A percentile compares a stretch with the other conserved stretches of the same genome.
Evolutionary conservation across 2,329 filamentous ascomycete genomes (phyloP).

Genomic region (Didymellaceae sp.): DNA sequence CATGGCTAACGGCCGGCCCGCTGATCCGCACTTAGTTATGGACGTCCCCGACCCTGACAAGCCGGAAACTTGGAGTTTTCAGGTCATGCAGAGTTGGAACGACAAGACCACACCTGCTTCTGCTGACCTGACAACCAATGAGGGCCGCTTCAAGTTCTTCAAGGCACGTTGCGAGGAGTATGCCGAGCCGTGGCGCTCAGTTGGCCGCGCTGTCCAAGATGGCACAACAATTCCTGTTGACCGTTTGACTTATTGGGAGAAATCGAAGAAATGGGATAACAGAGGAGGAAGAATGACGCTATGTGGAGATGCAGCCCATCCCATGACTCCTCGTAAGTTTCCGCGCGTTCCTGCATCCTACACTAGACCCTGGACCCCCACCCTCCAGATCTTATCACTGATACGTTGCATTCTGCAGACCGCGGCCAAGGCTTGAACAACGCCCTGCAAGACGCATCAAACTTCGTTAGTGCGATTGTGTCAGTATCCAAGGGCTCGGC

Average conservation of each 20-base stretch:
- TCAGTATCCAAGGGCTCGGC: slow-evolving; percentile 13
- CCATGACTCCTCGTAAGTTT: slow-evolving; percentile 45
- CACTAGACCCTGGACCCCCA: slow-evolving; percentile 16
- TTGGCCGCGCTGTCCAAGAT: slow-evolving; percentile 30
- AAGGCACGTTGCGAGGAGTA: slow-evolving; percentile 31
- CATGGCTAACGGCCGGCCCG: slow-evolving; percentile 4
- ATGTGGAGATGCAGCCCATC: slow-evolving; percentile 48
- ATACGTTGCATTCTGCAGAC: slow-evolving; percentile 27
- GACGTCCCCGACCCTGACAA: slow-evolving; percentile 37
- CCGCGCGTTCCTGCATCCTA: slow-evolving; percentile 8
- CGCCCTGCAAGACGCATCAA: slow-evolving; percentile 40
- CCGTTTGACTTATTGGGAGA: slow-evolving; percentile 40
- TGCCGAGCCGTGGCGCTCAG: slow-evolving; percentile 40
- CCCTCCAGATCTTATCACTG: slow-evolving; percentile 11
- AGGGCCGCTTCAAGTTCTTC: slow-evolving; percentile 29
- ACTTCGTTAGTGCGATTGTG: slow-evolving; percentile 28
- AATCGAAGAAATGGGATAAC: slow-evolving; percentile 41
- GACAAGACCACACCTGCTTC: slow-evolving; percentile 22
- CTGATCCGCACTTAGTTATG: slow-evolving; percentile 30
- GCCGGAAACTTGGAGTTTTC: slow-evolving; percentile 42
- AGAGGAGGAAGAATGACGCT: slow-evolving; percentile 41
- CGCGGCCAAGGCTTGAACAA: slow-evolving; percentile 47
- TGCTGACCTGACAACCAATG: slow-evolving; percentile 21
- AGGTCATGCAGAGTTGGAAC: slow-evolving; percentile 35
- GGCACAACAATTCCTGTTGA: slow-evolving; percentile 36